These are phyloP conservation scores for Fraxinus velutina DNA, from an alignment of 305 asterid species.

Conservation along the genomic window DNA sequence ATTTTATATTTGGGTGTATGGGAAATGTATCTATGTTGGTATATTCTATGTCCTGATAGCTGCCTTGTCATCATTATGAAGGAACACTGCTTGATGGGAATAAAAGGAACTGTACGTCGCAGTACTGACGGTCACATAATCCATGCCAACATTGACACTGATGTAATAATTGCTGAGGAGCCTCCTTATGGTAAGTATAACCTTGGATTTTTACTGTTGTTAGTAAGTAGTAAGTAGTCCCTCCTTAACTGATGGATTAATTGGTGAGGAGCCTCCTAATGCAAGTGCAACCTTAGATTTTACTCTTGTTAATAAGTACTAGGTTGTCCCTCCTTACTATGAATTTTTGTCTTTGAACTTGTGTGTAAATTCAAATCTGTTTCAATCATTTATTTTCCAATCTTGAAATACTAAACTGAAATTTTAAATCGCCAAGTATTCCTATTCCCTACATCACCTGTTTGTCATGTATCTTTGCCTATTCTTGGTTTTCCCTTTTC, in stretches of 20 bases:
- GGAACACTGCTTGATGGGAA: conserved; percentile 99
- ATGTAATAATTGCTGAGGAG: conserved; percentile 98
- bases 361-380: not conserved
- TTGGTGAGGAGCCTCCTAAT: too few species aligned
- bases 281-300: too few species aligned
- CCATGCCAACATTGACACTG: conserved; percentile 99
- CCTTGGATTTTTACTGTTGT: conserved; percentile 12
- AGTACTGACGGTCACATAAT: conserved; percentile 98
- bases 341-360: not conserved
- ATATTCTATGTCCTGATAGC: conserved; percentile 24
- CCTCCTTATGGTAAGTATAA: conserved; percentile 85
- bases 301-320: not conserved
- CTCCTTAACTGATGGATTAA: too few species aligned
- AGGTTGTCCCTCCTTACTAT: not conserved
- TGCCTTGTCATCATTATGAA: conserved; percentile 32
- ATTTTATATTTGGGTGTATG: not conserved
- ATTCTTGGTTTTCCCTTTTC: not conserved
- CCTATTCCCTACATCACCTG: not conserved
- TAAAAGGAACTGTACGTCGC: conserved; percentile 97
- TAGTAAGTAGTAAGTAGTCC: too few species aligned
- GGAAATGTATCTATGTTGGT: not conserved
- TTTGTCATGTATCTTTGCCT: not conserved
- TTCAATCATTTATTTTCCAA: not conserved
- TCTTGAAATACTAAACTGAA: not conserved
- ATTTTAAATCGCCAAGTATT: not conserved